Evolutionary conservation across 225 moss, liverwort and hornwort genomes (phyloP).

Genomic region (Antitrichia curtipendula): DNA sequence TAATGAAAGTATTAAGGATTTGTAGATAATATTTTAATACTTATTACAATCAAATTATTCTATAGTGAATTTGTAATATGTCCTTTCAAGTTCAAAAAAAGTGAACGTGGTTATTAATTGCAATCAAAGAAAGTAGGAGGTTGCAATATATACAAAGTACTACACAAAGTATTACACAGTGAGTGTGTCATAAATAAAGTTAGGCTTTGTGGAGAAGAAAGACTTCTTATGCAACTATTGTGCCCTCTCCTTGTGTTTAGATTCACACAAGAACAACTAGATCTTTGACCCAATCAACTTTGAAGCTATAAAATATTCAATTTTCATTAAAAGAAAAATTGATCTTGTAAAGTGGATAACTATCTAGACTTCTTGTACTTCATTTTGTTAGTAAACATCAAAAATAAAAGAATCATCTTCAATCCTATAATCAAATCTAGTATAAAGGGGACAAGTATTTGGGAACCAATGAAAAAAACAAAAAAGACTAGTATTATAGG

Average conservation of each 20-base stretch:
- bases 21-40: background rate
- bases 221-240: background rate
- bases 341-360: background rate
- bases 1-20: background rate
- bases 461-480: too few relatives aligned
- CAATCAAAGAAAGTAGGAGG: background rate
- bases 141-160: background rate
- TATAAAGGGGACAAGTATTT: too few relatives aligned
- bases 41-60: background rate
- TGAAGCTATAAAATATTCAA: background rate
- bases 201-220: background rate
- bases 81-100: background rate
- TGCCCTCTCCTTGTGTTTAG: fast-evolving
- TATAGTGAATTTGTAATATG: background rate
- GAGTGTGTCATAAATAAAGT: background rate
- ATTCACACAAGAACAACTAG: fast-evolving
- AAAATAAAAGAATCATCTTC: too few relatives aligned
- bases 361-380: background rate
- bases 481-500: background rate
- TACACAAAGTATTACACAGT: too few relatives aligned
- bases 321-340: too few relatives aligned
- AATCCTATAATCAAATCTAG: too few relatives aligned
- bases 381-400: background rate
- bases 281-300: background rate
- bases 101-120: background rate